These are phyloP conservation scores for Ogataea pignaliae DNA, from an alignment of 805 yeast species.

Conservation along the genomic window DNA sequence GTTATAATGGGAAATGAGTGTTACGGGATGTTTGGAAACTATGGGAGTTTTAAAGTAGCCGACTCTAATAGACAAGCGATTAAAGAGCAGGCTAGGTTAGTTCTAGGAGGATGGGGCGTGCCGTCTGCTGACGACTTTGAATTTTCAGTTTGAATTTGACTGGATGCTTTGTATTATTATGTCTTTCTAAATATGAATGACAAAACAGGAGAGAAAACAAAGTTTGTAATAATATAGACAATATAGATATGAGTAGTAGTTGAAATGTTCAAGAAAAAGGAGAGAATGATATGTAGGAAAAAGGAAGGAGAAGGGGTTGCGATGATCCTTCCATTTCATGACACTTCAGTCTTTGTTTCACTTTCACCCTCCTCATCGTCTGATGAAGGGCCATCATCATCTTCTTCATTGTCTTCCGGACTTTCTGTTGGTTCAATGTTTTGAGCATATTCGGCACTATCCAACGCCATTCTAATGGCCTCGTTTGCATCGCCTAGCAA, in stretches of 20 bases:
- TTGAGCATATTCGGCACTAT: conserved; percentile 79
- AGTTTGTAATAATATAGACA: background rate
- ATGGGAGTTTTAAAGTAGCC: conserved; percentile 12
- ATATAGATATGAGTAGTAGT: too few species aligned
- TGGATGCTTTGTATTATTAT: too few species aligned
- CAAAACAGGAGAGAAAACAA: background rate
- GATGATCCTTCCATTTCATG: too few species aligned
- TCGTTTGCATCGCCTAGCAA: conserved; percentile 49
- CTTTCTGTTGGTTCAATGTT: conserved; percentile 22
- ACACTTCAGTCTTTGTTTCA: background rate
- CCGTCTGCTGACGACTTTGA: conserved; percentile 5
- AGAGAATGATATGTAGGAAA: background rate
- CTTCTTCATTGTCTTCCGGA: conserved; percentile 30
- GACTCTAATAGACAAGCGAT: conserved; percentile 2
- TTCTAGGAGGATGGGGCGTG: conserved; percentile 13
- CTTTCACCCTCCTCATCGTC: conserved; percentile 13
- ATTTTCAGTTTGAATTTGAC: background rate
- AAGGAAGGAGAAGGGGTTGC: too few species aligned
- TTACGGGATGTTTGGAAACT: conserved; percentile 2
- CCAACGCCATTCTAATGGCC: conserved; percentile 57
- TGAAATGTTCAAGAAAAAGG: too few species aligned
- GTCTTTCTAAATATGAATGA: too few species aligned
- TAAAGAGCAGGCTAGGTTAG: conserved; percentile 1
- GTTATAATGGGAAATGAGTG: background rate
- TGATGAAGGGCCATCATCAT: conserved; percentile 30